Base-by-base conservation (phyloP, 129 eudicot species). In the Ambrosia trifida region DNA sequence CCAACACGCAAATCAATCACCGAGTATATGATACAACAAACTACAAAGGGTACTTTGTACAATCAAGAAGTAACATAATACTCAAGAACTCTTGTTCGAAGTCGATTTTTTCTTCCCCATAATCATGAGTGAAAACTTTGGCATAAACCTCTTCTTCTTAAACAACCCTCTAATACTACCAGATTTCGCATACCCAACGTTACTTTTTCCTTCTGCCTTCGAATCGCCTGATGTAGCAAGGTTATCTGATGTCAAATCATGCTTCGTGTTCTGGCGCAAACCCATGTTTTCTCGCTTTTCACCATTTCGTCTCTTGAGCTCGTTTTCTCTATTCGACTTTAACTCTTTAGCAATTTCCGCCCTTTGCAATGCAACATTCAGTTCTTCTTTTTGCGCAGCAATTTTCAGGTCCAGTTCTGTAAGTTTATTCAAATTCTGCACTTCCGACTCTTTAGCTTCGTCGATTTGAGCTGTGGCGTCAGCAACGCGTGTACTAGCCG, bases 301-400 rank as follows among this genome's bases (percentile, higher is more conserved):
- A 10, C 85, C 88, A 72, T 95, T 93, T 87, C 85, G 84, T 59
- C 76, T 83, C 57, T 92, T 76, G 51, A 93, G 69, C 49, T 93
- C 96, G 45, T 87, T 86, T 68, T 93, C 96, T 5, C 80, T 75
- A 9, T 82, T 82, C 75, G 87, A 35, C 30, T 78, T 89, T 30
- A 85, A 86, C 80, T 85, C 95, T 68, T 78, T 89, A 5, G 95
- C 92, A 74, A 78, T 70, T 47, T 93, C 91, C 8, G 90, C 92
- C 66, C 83, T 93, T 66, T 89, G 76, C 72, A 82, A 62, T 3
- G 96, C 96, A 56, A 62, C 64, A 69, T 85, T 73, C 28, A 89
- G 71, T 10, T 83, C 84, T 11, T 78, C 86, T 58, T 87, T 89
- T 63, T 70, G 73, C 2, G 83, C 77, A 24, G 82, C 85, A 38